Base-by-base conservation (phyloP, 805 yeast species). In the Wickerhamiella lipophila region DNA sequence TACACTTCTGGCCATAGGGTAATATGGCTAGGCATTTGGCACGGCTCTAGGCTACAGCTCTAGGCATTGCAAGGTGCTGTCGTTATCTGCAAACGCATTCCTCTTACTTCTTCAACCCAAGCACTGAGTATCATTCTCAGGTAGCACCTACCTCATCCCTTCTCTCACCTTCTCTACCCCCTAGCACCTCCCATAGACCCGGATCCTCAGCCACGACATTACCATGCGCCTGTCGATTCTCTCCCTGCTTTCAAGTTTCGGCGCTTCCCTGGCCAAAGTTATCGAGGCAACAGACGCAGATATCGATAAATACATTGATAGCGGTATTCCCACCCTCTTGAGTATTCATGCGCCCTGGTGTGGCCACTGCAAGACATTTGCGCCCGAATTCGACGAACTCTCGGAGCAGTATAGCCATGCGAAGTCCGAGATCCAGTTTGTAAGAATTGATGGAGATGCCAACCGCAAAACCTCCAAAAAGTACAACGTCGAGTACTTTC, bases 321-420 rank as follows among this genome's bases (percentile, higher is more conserved):
- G 79, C 0, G 79, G 76, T n/a, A 76, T 79, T 61, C 77, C 77
- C 51, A 68, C 86, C 0, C 71, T 83, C 53, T 80, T 83, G 52
- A 78, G 83, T 62, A 74, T 81, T 58, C 76, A 73, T 57, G 81
- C 81, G 36, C 69, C 89, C 66, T 87, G 96, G 96, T 86, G 95
- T 73, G 88, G 94, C 41, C 95, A 87, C 70, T 86, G 96, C 71
- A 85, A 84, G 72, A 80, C 75, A 66, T 73, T 87, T 66, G 88
- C 88, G 34, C 95, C 95, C 58, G 71, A 72, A 47, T 86, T 76
- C 70, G 92, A 83, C 64, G 88, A 85, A 60, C 72, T 87, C 57
- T 89, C 92, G 45, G 78, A 70, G 30, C 57, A 76, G 46, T 83
- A 74, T 63, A 74, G 69, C 49, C 78, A 78, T 40, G 56, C 58